phyloP scores from a whole-genome alignment of 2,329 filamentous ascomycete genomes.

The Mycosphaerella sp. region DNA sequence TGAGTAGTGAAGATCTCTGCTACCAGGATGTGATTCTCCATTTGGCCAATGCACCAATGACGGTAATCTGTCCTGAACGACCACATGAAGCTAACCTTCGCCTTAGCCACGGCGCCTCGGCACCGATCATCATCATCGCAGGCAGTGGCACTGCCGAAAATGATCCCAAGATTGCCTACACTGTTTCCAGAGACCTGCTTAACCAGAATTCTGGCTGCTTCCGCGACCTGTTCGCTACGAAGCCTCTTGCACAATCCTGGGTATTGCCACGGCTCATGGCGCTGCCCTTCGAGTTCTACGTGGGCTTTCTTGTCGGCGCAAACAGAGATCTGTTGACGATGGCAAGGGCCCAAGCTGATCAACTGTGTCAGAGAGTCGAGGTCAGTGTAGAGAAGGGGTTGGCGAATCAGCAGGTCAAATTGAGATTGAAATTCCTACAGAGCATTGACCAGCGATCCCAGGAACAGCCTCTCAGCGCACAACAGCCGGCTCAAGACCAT shows the following conservation, averaged over 20 bases:
- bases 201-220: background rate
- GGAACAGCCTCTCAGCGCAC: background rate
- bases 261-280: background rate
- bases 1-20: background rate
- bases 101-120: background rate
- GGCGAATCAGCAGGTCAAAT: too few relatives aligned
- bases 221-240: background rate
- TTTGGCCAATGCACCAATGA: background rate
- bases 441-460: too few relatives aligned
- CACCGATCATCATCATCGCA: background rate
- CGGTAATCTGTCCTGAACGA: background rate
- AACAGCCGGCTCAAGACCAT: background rate
- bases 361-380: background rate
- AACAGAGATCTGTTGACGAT: background rate
- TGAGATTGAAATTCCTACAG: too few relatives aligned
- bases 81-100: background rate
- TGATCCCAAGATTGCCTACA: background rate
- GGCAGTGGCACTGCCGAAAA: background rate
- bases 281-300: background rate
- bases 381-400: too few relatives aligned
- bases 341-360: background rate
- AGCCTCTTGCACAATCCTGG: background rate
- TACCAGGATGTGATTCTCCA: background rate
- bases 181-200: background rate
- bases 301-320: background rate